Conservation (phyloP, 2,329 filamentous ascomycete species). For the Fusarium falciforme region DNA sequence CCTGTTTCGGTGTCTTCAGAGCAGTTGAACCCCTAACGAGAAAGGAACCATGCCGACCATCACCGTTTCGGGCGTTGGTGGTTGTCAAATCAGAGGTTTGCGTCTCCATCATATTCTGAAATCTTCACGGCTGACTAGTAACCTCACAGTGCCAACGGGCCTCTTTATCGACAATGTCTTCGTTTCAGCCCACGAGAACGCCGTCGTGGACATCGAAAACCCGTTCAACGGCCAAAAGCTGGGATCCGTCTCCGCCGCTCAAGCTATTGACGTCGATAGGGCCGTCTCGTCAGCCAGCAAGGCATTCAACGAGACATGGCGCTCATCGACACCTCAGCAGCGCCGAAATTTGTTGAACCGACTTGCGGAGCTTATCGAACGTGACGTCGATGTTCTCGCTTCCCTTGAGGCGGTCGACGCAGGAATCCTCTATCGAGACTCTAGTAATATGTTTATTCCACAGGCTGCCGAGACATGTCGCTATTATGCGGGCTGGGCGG, state of each 20-base stretch:
- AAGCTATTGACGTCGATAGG: conserved; percentile 68
- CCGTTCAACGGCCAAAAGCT: conserved; percentile 7
- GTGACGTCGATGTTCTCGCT: conserved; percentile 76
- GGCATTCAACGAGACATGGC: conserved; percentile 77
- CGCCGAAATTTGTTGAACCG: conserved; percentile 75
- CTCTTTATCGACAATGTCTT: conserved; percentile 30
- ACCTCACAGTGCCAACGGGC: conserved; percentile 15
- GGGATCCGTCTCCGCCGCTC: conserved; percentile 11
- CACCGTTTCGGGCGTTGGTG: neutral
- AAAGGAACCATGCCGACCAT: neutral
- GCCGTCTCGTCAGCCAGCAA: conserved; percentile 83
- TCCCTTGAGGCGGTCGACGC: conserved; percentile 85
- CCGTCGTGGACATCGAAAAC: conserved; percentile 5
- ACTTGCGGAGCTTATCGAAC: conserved; percentile 79
- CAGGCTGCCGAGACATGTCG: conserved; percentile 58
- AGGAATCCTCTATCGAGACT: conserved; percentile 71
- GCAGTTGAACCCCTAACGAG: neutral
- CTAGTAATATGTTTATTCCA: conserved; percentile 60
- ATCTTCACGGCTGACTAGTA: neutral
- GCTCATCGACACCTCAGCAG: conserved; percentile 71
- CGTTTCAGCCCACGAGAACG: neutral
- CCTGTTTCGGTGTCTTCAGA: neutral
- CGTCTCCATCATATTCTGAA: neutral
- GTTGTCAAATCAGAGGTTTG: neutral
- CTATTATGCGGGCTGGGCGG: conserved; percentile 79